phyloP scores from a whole-genome alignment of 2,329 filamentous ascomycete species.

The Verticillium nubilum region DNA sequence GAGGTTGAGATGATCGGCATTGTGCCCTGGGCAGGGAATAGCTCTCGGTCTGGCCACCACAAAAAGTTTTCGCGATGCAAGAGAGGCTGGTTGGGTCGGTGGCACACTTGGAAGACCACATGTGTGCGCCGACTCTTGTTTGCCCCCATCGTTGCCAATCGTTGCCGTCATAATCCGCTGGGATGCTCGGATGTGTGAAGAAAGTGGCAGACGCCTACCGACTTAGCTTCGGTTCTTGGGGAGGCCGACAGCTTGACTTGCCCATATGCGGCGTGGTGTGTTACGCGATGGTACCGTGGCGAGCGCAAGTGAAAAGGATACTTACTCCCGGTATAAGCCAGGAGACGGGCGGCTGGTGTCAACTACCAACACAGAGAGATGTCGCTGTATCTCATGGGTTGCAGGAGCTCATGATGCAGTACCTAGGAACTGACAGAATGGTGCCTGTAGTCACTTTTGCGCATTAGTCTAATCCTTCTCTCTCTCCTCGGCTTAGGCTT shows the following conservation, averaged over 20 bases:
- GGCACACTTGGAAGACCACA: no score
- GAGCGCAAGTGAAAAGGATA: background rate
- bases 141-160: background rate
- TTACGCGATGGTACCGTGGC: background rate
- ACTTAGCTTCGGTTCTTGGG: background rate
- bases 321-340: background rate
- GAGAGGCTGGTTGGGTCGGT: background rate
- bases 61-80: no score
- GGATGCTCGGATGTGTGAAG: background rate
- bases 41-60: no score
- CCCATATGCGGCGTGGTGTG: background rate
- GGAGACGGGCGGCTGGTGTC: background rate
- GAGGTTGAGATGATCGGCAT: no score
- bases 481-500: background rate
- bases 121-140: background rate
- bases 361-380: background rate
- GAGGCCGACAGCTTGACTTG: background rate
- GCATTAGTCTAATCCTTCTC: background rate
- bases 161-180: background rate
- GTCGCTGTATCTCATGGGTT: background rate
- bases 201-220: background rate
- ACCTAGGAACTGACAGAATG: background rate
- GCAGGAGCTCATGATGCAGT: background rate
- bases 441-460: background rate
- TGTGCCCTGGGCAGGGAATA: no score